Conservation (phyloP, 148 eudicot species). For the Beta vulgaris region DNA sequence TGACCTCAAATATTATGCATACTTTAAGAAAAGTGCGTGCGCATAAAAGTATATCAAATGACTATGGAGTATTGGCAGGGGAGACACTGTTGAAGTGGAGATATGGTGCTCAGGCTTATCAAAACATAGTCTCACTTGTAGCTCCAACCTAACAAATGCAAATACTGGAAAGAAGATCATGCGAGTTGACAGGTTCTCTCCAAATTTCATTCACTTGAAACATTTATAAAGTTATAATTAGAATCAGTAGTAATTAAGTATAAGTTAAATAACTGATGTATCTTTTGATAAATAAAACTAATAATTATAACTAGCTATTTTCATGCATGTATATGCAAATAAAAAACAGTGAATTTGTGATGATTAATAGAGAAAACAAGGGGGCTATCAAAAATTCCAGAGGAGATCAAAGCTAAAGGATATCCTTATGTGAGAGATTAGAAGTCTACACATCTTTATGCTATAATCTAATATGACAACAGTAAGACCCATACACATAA, state of each 20-base stretch:
- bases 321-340: background rate
- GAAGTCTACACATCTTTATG: no score
- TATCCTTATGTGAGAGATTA: constrained; percentile 52
- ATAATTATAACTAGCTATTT: background rate
- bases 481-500: no score
- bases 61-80: constrained; percentile 55
- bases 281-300: no score
- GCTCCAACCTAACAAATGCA: constrained; percentile 46
- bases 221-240: background rate
- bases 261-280: no score
- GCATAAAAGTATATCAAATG: no score
- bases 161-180: constrained; percentile 45
- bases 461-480: no score
- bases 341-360: constrained; percentile 54
- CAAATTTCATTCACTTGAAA: constrained; percentile 14
- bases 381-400: constrained; percentile 67
- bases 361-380: constrained; percentile 75
- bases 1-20: no score
- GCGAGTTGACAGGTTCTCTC: constrained; percentile 55
- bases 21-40: no score
- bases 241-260: background rate
- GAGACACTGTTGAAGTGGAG: constrained; percentile 60
- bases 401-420: constrained; percentile 57
- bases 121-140: constrained; percentile 60
- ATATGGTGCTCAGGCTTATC: constrained; percentile 67